phyloP scores from a whole-genome alignment of 2,329 filamentous ascomycete genomes.

The Neopestalotiopsis sp. region DNA sequence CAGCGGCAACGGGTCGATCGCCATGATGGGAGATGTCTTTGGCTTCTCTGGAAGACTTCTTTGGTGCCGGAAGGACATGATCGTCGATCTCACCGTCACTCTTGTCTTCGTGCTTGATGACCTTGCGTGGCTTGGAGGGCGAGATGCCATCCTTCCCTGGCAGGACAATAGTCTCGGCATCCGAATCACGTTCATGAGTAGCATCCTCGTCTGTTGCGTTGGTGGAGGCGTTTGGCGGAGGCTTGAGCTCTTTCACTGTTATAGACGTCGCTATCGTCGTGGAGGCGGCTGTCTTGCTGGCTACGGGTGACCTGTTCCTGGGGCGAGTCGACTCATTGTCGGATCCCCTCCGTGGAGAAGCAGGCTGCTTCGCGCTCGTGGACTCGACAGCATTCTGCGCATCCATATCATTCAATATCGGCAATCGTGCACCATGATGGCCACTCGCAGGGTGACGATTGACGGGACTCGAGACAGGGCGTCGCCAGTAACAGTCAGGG shows the following conservation, averaged over 20 bases:
- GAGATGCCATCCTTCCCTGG: slow-evolving; percentile 70
- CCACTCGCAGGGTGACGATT: slow-evolving; percentile 44
- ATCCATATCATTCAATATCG: slow-evolving; percentile 70
- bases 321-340: slow-evolving; percentile 40
- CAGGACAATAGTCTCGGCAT: slow-evolving; percentile 75
- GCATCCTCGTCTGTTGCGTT: slow-evolving; percentile 48
- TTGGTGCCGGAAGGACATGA: slow-evolving; percentile 34
- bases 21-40: slow-evolving; percentile 38
- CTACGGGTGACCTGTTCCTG: slow-evolving; percentile 22
- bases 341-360: slow-evolving; percentile 55
- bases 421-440: slow-evolving; percentile 64
- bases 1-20: slow-evolving; percentile 19
- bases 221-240: neutral
- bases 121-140: slow-evolving; percentile 67
- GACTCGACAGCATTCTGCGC: slow-evolving; percentile 71
- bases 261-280: slow-evolving; percentile 16
- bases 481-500: slow-evolving; percentile 18
- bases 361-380: slow-evolving; percentile 64
- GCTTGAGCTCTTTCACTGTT: slow-evolving; percentile 27
- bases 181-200: slow-evolving; percentile 66
- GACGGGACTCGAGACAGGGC: slow-evolving; percentile 13
- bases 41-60: slow-evolving; percentile 28
- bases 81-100: slow-evolving; percentile 60
- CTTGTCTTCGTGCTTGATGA: slow-evolving; percentile 69
- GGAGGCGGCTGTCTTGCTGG: slow-evolving; percentile 27